A percentile compares a stretch with the other conserved stretches of the same genome.
These are phyloP conservation scores for Breviolum minutum DNA, from an alignment of 73 alveolate species.

Conservation along the genomic window DNA sequence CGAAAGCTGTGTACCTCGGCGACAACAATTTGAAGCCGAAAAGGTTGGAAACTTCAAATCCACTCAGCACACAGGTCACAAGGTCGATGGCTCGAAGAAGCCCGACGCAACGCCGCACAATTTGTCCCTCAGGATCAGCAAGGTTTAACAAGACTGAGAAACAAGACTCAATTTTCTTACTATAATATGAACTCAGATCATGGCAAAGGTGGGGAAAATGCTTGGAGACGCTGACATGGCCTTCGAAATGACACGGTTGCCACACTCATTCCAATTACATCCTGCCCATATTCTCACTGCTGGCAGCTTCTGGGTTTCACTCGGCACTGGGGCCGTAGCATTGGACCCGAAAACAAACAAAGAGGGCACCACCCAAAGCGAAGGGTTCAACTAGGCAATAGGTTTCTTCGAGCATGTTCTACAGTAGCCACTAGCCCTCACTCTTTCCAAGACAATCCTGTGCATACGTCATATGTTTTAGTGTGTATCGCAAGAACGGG, in stretches of 20 bases:
- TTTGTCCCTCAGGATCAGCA: slow-evolving; percentile 67
- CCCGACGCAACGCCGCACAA: slow-evolving; percentile 93
- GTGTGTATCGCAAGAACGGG: no score
- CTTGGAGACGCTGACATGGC: slow-evolving; percentile 39
- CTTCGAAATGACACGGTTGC: not conserved
- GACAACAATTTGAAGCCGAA: not conserved
- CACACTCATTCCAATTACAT: not conserved
- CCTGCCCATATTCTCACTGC: no score
- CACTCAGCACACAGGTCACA: not conserved
- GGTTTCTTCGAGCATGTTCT: no score
- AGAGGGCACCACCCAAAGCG: no score
- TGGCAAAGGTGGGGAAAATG: slow-evolving; percentile 40
- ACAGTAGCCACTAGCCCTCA: no score
- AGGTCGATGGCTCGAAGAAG: slow-evolving; percentile 80
- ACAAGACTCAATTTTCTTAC: not conserved
- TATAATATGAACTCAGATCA: not conserved
- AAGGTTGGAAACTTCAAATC: not conserved
- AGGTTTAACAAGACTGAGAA: not conserved
- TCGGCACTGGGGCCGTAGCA: not conserved
- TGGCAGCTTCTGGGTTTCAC: no score
- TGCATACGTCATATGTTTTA: no score
- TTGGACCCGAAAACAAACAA: not conserved
- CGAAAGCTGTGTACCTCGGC: slow-evolving; percentile 86
- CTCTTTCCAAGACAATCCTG: no score
- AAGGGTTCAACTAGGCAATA: no score